Conservation (phyloP, 2,329 filamentous ascomycete genomes). For the Aureobasidium namibiae region DNA sequence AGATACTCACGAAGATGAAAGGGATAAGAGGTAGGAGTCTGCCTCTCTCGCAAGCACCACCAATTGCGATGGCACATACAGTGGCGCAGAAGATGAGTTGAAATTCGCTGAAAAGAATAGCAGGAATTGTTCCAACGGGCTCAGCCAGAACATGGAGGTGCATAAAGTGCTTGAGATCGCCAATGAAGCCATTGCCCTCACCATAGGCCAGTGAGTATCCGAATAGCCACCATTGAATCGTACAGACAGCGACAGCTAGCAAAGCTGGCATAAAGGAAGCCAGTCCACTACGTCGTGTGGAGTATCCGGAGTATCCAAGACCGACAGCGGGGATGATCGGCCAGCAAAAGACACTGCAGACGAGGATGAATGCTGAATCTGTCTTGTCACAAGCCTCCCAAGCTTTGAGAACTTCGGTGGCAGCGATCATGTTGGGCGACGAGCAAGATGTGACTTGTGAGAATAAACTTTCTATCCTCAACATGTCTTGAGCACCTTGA, state of each 20-base stretch:
- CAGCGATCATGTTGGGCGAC: background rate
- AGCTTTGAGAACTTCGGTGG: background rate
- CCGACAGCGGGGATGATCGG: slow-evolving; percentile 45
- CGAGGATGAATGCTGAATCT: slow-evolving; percentile 44
- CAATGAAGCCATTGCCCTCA: slow-evolving; percentile 38
- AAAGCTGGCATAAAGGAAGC: slow-evolving; percentile 42
- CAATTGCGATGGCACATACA: slow-evolving; percentile 44
- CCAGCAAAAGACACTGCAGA: slow-evolving; percentile 47
- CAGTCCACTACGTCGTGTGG: slow-evolving; percentile 40
- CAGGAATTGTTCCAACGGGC: slow-evolving; percentile 43
- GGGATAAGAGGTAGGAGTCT: slow-evolving; percentile 39
- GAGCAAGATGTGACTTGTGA: background rate
- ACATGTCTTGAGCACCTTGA: background rate
- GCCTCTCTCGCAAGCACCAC: slow-evolving; percentile 41
- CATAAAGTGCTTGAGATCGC: slow-evolving; percentile 38
- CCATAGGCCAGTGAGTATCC: slow-evolving; percentile 44
- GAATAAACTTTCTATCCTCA: background rate
- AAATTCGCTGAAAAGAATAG: slow-evolving; percentile 44
- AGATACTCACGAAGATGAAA: slow-evolving; percentile 34
- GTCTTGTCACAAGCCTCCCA: slow-evolving; percentile 41
- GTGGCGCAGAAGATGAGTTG: slow-evolving; percentile 44
- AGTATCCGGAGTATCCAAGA: slow-evolving; percentile 43
- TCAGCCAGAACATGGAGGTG: slow-evolving; percentile 39
- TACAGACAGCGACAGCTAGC: slow-evolving; percentile 40
- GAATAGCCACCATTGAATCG: slow-evolving; percentile 43